phyloP scores from a whole-genome alignment of 306 rosid species.

The Gastrolobium villosum region DNA sequence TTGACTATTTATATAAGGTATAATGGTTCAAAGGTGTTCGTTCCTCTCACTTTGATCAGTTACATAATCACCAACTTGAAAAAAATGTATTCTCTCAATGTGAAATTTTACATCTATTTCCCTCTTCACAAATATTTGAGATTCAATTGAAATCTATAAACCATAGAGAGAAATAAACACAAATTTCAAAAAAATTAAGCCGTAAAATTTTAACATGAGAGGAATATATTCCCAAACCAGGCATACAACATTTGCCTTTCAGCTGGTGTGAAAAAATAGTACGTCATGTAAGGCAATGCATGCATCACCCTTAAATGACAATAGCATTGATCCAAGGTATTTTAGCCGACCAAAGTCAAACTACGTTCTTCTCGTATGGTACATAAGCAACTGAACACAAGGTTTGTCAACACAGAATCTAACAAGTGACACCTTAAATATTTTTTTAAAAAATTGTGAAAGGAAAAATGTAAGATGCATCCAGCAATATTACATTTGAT shows the following conservation, averaged over 20 bases:
- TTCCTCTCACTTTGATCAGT: no score
- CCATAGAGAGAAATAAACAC: no score
- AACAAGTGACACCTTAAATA: constrained; percentile 31
- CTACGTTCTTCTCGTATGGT: constrained; percentile 42
- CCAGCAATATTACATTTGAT: constrained; percentile 43
- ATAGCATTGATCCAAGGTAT: constrained; percentile 34
- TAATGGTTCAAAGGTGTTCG: no score
- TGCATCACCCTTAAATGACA: constrained; percentile 17
- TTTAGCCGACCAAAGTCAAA: constrained; percentile 15
- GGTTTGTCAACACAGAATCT: constrained; percentile 37
- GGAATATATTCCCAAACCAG: no score
- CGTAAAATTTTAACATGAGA: no score
- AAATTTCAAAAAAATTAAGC: no score
- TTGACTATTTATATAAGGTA: no score
- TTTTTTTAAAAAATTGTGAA: constrained; percentile 25
- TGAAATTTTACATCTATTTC: no score
- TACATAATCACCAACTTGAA: no score
- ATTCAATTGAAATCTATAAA: no score
- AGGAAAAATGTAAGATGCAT: constrained; percentile 44
- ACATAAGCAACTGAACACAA: constrained; percentile 40
- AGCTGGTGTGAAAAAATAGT: neutral
- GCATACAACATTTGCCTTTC: neutral
- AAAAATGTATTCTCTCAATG: no score
- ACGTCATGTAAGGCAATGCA: neutral
- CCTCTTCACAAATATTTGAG: no score